Evolutionary conservation across 371 early-diverging fungal species (phyloP), one percentile per base, ranked within the genome.

Genomic region (Rhizopus sp.): DNA sequence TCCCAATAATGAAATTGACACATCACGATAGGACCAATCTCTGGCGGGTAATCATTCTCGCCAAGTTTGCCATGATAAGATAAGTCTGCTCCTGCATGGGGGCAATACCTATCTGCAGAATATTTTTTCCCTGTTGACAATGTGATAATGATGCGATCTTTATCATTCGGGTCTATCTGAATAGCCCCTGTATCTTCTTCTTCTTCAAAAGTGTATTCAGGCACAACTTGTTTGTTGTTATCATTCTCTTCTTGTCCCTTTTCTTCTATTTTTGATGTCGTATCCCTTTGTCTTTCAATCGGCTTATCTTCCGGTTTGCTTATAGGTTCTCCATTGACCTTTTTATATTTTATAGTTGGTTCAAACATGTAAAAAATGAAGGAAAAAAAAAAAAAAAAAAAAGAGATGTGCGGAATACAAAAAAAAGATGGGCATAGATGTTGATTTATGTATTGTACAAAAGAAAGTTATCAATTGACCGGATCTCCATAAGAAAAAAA

Each of bases 1-100:
- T 77, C 77, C 77, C 77, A 80, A 51, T 80, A 80, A 55, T 80
- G 80, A 29, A 77, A 57, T 12, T 66, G 50, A 50, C 80, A 80
- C 47, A 69, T 55, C 30, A 77, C 46, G 16, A 77, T 57, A 7
- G 80, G 80, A 0, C 80, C 80, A 51, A 80, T 69, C 15, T 80
- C 80, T 12, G 75, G 72, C 5, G 75, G 73, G 53, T 80, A 80
- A 34, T 75, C 77, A 37, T 69, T 59, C 52, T 75, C 73, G 10
- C 62, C 63, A 6, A 80, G 58, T 53, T 68, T 64, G 7, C 75
- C 80, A 40, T 68, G 67, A 50, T 58, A 67, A 15, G 70, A 59
- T 13, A 80, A 61, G 40, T 80, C 80, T 2, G 77, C 77, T 3
- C 77, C 77, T n/a, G 71, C 77, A 61, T 80, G 80, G 12, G 80